These are phyloP conservation scores for Aspergillus nanangensis DNA, from an alignment of 495 filamentous ascomycete genomes.

Conservation along the genomic window DNA sequence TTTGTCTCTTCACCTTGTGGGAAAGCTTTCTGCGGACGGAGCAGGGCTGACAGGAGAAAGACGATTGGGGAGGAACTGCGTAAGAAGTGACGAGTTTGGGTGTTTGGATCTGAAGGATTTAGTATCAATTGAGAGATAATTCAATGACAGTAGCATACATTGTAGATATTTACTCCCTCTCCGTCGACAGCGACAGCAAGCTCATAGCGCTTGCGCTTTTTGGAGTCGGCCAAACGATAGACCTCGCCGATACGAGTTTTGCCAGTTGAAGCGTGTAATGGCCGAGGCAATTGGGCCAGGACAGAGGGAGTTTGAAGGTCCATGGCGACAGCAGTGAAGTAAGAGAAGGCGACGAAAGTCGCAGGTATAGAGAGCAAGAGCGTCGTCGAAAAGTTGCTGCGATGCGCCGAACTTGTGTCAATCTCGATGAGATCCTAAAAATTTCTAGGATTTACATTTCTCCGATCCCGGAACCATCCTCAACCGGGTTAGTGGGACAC, in stretches of 20 bases:
- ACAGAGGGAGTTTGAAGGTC: conserved; percentile 47
- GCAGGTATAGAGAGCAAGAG: too few relatives aligned
- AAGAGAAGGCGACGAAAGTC: conserved; percentile 4
- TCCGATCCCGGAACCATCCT: conserved; percentile 15
- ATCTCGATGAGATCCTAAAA: conserved; percentile 36
- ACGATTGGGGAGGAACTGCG: conserved; percentile 74
- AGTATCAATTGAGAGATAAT: neutral
- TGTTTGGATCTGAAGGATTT: conserved; percentile 59
- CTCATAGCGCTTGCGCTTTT: conserved; percentile 84
- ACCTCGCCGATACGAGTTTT: conserved; percentile 66
- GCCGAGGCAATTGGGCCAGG: conserved; percentile 61
- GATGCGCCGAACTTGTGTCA: too few relatives aligned
- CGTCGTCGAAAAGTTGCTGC: too few relatives aligned
- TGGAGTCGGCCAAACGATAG: conserved; percentile 62
- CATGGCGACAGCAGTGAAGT: conserved; percentile 23
- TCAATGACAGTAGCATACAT: conserved; percentile 51
- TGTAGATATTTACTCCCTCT: conserved; percentile 87
- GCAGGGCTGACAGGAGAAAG: conserved; percentile 71
- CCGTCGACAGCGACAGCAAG: conserved; percentile 84
- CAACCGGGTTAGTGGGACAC: too few relatives aligned
- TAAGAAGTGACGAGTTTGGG: conserved; percentile 81
- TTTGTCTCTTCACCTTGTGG: conserved; percentile 58
- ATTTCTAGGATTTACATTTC: conserved; percentile 37
- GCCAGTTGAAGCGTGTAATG: conserved; percentile 55
- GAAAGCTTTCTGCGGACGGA: conserved; percentile 62